Evolutionary conservation across 495 filamentous ascomycete genomes (phyloP), one percentile per base, ranked within the genome.

Genomic region (Hypoxylon cercidicola): DNA sequence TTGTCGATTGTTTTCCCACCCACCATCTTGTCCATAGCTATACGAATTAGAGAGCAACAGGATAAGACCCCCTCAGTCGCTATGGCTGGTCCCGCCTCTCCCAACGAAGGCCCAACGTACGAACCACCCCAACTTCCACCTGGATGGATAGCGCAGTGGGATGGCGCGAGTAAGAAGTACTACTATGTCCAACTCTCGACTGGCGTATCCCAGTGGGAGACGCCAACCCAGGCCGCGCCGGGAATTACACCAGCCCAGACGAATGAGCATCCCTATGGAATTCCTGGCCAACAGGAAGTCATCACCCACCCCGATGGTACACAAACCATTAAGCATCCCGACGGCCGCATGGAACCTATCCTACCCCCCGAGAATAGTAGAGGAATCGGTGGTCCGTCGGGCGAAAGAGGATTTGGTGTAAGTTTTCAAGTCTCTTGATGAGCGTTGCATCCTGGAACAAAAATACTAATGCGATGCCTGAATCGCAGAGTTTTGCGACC

Each of bases 101-200:
- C 87, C 37, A 85, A 85, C 70, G 86, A 86, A 72, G 89, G 89
- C 52, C 89, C 89, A 55, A 89, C 87, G 20, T 88, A 84, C 63
- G 84, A 87, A 55, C 89, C 89, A 52, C 89, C 89, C 28, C 82
- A 78, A 49, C 81, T 92, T 19, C 89, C 89, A 13, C 78, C 86
- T n/a, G 89, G 89, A 62, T 92, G 89, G 89, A 90, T 93, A 61
- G 88, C 91, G 16, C 91, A 94, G 75, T 93, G 91, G 90, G 91
- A 94, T 72, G 88, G 86, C 47, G 72, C 80, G 43, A 86, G 83
- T 50, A 84, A 85, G 43, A 87, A 89, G 71, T 94, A 93, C 76
- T 94, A 94, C 73, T 94, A 84, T 70, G 91, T 94, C 28, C 88
- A 93, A 66, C 79, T 90, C 35, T 84, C 88, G 40, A 93, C 89